Evolutionary conservation across 352 stramenopile species (phyloP), one percentile per base, ranked within the genome.

Genomic region (Blastocystis sp.): DNA sequence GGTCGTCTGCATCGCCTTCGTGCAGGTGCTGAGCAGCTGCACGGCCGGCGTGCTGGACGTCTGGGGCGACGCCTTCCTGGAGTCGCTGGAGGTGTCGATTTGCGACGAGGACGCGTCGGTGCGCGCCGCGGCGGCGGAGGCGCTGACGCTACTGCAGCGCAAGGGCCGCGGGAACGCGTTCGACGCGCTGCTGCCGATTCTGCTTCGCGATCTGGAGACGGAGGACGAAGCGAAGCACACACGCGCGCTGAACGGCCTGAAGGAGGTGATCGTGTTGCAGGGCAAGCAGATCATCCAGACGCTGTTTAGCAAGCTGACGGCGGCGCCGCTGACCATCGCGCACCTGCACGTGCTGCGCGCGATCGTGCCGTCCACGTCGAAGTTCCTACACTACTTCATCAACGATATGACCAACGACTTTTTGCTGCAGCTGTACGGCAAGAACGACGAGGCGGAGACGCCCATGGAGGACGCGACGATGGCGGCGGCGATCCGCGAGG

Each of bases 71-170:
- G 98, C 96, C 68, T 93, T 99, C 62, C 94, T 98, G 38, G 94
- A 96, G 89, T 95, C 96, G 17, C 92, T 99, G n/a, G 93, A 98
- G 91, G 94, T 98, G 89, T 97, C 96, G 17, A 91, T 99, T 1
- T 98, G 95, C 89, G 97, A 99, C 90, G 93, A 96, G 65, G 89
- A 96, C 14, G 90, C 92, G 1, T 90, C 94, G 61, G 94, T 96
- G 43, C 92, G 95, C 59, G 91, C 92, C 69, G 97, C 97, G 76
- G 96, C 96, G 45, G 96, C 95, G 0, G 93, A 95, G 78, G 97
- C 96, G 42, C 99, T 99, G 82, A 94, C 98, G 89, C 96, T 94
- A 61, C 93, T 99, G 6, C 96, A 99, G 90, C 93, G 93, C 70
- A 92, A 94, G 68, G 97, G 99, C 45, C 97, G 96, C 45, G 95